Conservation (phyloP, 2,329 filamentous ascomycete species). For the Ceratocystis destructans region DNA sequence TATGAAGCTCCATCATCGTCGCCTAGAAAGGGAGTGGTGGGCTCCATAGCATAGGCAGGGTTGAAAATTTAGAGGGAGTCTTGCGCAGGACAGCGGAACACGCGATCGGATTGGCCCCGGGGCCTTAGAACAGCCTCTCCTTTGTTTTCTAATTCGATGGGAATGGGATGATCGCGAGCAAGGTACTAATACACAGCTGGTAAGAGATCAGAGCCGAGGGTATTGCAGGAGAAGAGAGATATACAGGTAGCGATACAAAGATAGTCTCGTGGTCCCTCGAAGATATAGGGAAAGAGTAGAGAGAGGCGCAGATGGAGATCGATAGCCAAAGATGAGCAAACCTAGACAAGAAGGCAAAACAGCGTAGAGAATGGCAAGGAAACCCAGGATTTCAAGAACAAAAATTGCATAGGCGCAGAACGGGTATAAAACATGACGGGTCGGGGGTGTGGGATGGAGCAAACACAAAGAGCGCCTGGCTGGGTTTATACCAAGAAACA, state of each 20-base stretch:
- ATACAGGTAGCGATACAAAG: background rate
- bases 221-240: constrained; percentile 2
- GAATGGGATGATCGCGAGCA: constrained; percentile 2
- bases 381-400: background rate
- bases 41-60: constrained; percentile 7
- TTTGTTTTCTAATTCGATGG: background rate
- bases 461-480: background rate
- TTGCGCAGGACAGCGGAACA: background rate
- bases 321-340: background rate
- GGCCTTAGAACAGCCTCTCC: background rate
- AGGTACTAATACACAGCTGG: constrained; percentile 1
- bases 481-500: background rate
- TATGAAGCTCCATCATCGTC: constrained; percentile 15
- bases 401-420: constrained; percentile 2
- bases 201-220: background rate
- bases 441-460: background rate
- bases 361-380: background rate
- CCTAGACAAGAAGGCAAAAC: background rate
- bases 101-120: background rate
- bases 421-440: constrained; percentile 11
- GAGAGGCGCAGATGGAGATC: background rate
- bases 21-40: constrained; percentile 13
- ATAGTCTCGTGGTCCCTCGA: background rate
- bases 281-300: background rate
- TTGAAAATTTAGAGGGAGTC: background rate